A percentile compares a stretch with the other conserved stretches of the same genome.
These are phyloP conservation scores for Aspergillus sp. DNA, from an alignment of 2,329 filamentous ascomycete species.

Conservation along the genomic window DNA sequence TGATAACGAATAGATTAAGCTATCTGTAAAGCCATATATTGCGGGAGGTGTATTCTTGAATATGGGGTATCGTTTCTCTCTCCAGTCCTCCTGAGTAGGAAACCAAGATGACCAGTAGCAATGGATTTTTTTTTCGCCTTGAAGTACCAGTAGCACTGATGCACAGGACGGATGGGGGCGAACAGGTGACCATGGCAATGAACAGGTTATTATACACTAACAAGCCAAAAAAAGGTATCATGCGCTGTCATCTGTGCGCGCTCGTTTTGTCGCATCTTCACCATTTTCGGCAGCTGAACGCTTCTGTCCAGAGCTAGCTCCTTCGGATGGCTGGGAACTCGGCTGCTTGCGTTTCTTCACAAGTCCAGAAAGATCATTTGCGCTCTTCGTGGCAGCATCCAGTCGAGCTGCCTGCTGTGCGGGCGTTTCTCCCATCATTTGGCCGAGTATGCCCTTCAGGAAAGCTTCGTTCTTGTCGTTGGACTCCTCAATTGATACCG, in stretches of 20 bases:
- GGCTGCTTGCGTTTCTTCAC: constrained; percentile 56
- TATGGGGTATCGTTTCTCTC: no score
- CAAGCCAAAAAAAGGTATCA: neutral
- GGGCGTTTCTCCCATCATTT: constrained; percentile 55
- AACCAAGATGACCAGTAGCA: no score
- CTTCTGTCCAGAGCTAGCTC: constrained; percentile 21
- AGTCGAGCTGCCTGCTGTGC: constrained; percentile 53
- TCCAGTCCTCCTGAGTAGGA: no score
- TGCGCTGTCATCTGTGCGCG: neutral
- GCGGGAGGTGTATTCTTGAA: no score
- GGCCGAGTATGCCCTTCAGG: constrained; percentile 57
- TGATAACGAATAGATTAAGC: no score
- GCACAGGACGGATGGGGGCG: no score
- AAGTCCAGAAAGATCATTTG: constrained; percentile 56
- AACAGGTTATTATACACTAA: neutral
- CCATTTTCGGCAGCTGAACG: constrained; percentile 24
- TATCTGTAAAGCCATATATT: no score
- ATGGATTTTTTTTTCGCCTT: no score
- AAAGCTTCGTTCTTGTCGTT: constrained; percentile 38
- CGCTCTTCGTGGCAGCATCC: constrained; percentile 53
- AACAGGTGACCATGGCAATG: no score
- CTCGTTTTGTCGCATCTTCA: constrained; percentile 24
- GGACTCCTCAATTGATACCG: constrained; percentile 45
- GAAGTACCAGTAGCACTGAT: no score
- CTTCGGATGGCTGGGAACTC: constrained; percentile 12